Percentiles rank a stretch among this genome's conserved stretches.
phyloP scores from a whole-genome alignment of 176 grass and related monocot genomes.

The Eleusine coracana region DNA sequence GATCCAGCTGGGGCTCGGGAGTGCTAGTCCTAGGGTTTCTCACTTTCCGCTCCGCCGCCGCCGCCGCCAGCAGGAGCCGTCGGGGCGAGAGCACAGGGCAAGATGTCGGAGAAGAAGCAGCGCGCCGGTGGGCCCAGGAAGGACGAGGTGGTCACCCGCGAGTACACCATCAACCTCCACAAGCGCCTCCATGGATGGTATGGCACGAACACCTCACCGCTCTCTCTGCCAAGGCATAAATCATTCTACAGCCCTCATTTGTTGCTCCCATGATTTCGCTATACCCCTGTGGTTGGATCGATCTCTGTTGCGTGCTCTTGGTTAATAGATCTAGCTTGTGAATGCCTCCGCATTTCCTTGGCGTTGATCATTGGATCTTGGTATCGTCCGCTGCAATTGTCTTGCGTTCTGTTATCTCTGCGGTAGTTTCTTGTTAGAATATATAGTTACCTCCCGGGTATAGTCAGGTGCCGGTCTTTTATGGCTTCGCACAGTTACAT shows the following conservation, averaged over 20 bases:
- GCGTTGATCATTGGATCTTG: neutral
- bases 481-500: constrained; percentile 40
- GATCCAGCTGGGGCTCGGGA: neutral
- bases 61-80: neutral
- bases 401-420: neutral
- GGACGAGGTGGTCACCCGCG: constrained; percentile 54
- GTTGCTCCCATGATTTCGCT: neutral
- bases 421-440: neutral
- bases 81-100: neutral
- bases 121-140: neutral
- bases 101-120: constrained; percentile 46
- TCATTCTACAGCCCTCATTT: neutral
- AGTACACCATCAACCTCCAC: constrained; percentile 85
- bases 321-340: neutral
- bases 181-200: constrained; percentile 78
- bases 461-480: constrained; percentile 37
- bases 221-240: neutral
- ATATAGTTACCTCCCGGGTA: neutral
- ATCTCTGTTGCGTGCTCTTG: neutral
- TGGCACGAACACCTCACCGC: neutral
- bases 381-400: neutral
- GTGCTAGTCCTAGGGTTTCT: constrained; percentile 9
- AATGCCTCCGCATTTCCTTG: neutral
- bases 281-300: neutral
- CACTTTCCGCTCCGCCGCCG: neutral